A percentile compares a stretch with the other conserved stretches of the same genome.
Evolutionary conservation across 1,139 yeast genomes (phyloP).

Genomic region (Candida sp.): DNA sequence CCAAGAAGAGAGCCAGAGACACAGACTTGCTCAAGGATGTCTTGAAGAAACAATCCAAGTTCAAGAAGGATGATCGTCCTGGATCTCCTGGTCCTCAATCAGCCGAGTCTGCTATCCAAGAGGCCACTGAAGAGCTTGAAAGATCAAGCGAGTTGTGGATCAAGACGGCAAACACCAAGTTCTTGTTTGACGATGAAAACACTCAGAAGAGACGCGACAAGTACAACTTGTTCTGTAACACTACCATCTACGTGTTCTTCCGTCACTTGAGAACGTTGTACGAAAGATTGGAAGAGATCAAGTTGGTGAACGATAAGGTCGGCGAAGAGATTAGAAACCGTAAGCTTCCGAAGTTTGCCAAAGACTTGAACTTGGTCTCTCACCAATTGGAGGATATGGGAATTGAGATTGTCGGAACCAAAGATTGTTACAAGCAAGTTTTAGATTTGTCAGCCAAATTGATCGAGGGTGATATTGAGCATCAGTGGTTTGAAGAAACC

Average conservation of each 20-base stretch:
- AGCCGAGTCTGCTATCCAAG: slow-evolving; percentile 41
- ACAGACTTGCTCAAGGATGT: slow-evolving; percentile 76
- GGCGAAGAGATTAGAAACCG: slow-evolving; percentile 72
- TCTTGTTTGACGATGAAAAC: slow-evolving; percentile 28
- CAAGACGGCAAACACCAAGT: slow-evolving; percentile 43
- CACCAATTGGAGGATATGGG: slow-evolving; percentile 85
- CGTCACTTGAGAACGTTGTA: slow-evolving; percentile 85
- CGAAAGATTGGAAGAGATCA: slow-evolving; percentile 79
- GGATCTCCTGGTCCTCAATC: slow-evolving; percentile 34
- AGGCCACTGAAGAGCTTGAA: slow-evolving; percentile 48
- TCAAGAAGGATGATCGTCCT: slow-evolving; percentile 40
- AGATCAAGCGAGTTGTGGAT: slow-evolving; percentile 75
- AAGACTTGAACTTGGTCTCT: slow-evolving; percentile 81
- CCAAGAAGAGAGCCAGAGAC: slow-evolving; percentile 61
- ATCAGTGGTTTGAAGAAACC: slow-evolving; percentile 95
- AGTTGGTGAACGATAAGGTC: slow-evolving; percentile 66
- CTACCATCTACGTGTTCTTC: slow-evolving; percentile 90
- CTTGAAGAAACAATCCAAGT: slow-evolving; percentile 65
- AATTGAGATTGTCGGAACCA: slow-evolving; percentile 68
- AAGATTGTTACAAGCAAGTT: slow-evolving; percentile 78
- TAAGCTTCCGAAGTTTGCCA: slow-evolving; percentile 81
- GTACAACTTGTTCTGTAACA: slow-evolving; percentile 86
- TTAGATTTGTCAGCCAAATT: slow-evolving; percentile 72
- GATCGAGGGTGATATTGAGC: slow-evolving; percentile 92
- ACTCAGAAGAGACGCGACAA: slow-evolving; percentile 40